A percentile compares a stretch with the other conserved stretches of the same genome.
Conservation (phyloP, 176 grass and related monocot species). For the Triticum dicoccoides region DNA sequence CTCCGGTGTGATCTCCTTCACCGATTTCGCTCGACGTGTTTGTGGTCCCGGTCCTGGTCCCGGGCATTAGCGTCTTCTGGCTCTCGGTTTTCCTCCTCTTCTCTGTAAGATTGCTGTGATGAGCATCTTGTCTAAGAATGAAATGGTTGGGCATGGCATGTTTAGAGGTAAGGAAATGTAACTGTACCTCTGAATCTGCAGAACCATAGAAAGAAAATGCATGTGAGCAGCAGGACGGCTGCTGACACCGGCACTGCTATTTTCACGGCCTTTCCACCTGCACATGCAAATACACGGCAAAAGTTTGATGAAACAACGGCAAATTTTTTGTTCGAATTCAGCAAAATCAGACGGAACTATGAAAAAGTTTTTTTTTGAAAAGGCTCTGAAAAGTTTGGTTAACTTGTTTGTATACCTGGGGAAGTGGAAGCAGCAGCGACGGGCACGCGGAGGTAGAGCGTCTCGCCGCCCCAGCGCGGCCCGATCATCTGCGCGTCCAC, state of each 20-base stretch:
- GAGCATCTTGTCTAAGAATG: too few species aligned
- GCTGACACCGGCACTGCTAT: constrained; percentile 21
- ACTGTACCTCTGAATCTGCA: constrained; percentile 23
- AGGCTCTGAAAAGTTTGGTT: too few species aligned
- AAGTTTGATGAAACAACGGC: background rate
- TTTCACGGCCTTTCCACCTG: constrained; percentile 2
- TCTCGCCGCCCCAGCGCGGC: constrained; percentile 20
- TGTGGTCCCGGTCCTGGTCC: background rate
- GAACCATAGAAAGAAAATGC: constrained; percentile 26
- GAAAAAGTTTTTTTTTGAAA: too few species aligned
- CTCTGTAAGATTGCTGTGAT: background rate
- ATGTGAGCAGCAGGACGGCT: background rate
- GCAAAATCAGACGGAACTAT: background rate
- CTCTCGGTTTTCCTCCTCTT: background rate
- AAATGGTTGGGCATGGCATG: background rate
- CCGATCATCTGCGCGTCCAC: constrained; percentile 44
- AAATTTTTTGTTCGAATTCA: background rate
- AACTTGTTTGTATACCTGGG: background rate
- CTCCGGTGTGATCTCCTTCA: background rate
- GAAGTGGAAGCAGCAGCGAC: background rate
- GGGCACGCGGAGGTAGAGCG: constrained; percentile 49
- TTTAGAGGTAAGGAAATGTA: background rate
- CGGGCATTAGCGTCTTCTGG: constrained; percentile 22
- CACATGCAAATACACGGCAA: background rate
- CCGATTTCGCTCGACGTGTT: constrained; percentile 15